phyloP scores from a whole-genome alignment of 2,329 filamentous ascomycete genomes.

The Shiraia bambusicola region DNA sequence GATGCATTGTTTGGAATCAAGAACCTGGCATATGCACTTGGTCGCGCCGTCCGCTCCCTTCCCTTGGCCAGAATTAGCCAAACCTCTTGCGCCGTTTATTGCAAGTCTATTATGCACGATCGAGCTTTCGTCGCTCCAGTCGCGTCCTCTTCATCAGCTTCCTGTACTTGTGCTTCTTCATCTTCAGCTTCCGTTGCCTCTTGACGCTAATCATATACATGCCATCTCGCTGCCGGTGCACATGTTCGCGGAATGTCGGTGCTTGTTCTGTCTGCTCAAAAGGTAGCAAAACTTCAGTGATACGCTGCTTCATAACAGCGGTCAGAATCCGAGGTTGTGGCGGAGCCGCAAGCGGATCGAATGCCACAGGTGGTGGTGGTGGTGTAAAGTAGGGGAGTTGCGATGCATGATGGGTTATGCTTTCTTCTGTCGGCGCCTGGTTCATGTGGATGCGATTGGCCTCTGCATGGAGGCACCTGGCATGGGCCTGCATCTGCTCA shows the following conservation, averaged over 20 bases:
- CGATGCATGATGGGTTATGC: constrained; percentile 50
- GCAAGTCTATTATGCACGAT: constrained; percentile 37
- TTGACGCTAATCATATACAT: constrained; percentile 89
- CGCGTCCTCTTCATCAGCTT: constrained; percentile 94
- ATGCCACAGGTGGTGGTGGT: constrained; percentile 74
- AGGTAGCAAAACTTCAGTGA: constrained; percentile 19
- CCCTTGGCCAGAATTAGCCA: constrained; percentile 12
- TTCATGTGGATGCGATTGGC: constrained; percentile 41
- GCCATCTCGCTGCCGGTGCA: constrained; percentile 35
- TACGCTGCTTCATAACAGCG: constrained; percentile 41
- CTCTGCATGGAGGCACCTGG: constrained; percentile 39
- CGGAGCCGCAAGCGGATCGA: constrained; percentile 37
- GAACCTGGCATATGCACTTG: neutral
- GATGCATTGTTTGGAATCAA: neutral
- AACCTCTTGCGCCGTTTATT: constrained; percentile 12
- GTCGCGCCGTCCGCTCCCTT: neutral
- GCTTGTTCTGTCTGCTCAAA: constrained; percentile 6
- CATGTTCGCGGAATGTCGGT: constrained; percentile 31
- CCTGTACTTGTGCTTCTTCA: constrained; percentile 99
- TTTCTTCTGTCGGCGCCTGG: constrained; percentile 29
- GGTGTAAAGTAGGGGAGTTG: constrained; percentile 74
- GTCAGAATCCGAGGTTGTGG: constrained; percentile 8
- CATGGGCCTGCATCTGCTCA: constrained; percentile 42
- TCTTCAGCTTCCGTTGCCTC: constrained; percentile 90
- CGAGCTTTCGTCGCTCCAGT: constrained; percentile 82